Conservation (phyloP, 495 filamentous ascomycete species). For the Penicillium argentinense region DNA sequence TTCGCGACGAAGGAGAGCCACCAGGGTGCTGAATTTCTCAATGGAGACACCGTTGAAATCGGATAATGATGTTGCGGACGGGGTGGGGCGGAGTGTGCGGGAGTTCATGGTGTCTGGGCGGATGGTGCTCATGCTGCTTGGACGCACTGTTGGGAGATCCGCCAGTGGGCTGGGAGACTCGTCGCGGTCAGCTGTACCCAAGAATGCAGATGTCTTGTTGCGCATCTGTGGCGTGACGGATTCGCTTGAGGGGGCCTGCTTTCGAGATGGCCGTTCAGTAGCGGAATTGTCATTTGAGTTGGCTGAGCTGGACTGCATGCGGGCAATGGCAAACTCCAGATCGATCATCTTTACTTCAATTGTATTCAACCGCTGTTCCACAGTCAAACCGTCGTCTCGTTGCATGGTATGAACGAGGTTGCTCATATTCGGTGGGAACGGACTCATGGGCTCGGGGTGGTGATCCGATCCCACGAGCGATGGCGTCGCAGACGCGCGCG, state of each 20-base stretch:
- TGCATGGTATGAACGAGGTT: conserved; percentile 45
- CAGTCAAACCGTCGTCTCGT: conserved; percentile 43
- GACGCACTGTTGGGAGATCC: conserved; percentile 23
- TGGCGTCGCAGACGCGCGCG: conserved; percentile 22
- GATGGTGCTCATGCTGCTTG: conserved; percentile 42
- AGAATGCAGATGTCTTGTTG: conserved; percentile 21
- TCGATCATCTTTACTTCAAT: conserved; percentile 57
- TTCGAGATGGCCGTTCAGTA: conserved; percentile 16
- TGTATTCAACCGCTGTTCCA: conserved; percentile 53
- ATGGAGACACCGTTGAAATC: conserved; percentile 47
- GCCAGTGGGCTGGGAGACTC: conserved; percentile 21
- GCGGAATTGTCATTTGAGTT: conserved; percentile 17
- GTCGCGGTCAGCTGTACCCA: conserved; percentile 21
- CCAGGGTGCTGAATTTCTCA: conserved; percentile 56
- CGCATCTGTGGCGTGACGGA: conserved; percentile 14
- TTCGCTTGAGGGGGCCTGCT: conserved; percentile 15
- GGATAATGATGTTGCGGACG: conserved; percentile 33
- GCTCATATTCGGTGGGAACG: conserved; percentile 44
- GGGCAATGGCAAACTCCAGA: conserved; percentile 54
- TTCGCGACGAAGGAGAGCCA: conserved; percentile 56
- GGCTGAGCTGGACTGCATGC: conserved; percentile 43
- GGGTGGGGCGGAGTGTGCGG: conserved; percentile 28
- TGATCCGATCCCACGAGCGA: conserved; percentile 21
- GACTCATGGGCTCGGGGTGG: conserved; percentile 23
- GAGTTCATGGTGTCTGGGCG: conserved; percentile 33